phyloP scores from a whole-genome alignment of 495 filamentous ascomycete species.

The Cladorrhinum samala region DNA sequence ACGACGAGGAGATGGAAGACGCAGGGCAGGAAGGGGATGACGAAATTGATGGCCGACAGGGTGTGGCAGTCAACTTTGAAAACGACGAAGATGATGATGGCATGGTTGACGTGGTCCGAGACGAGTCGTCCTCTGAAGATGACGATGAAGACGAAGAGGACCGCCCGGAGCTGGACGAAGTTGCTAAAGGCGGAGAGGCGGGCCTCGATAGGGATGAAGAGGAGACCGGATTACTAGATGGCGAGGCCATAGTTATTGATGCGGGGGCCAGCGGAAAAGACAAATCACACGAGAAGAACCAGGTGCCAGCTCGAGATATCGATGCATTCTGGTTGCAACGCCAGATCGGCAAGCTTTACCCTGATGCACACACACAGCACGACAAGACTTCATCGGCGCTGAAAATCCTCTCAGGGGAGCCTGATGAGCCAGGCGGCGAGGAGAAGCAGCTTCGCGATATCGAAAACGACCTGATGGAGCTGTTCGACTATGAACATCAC shows the following conservation, averaged over 20 bases:
- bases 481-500: constrained; percentile 95
- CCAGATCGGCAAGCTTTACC: constrained; percentile 79
- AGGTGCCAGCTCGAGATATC: constrained; percentile 76
- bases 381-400: constrained; percentile 79
- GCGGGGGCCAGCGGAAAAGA: constrained; percentile 40
- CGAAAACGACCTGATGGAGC: constrained; percentile 96
- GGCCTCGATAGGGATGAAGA: constrained; percentile 49
- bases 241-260: constrained; percentile 78
- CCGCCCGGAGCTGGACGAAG: constrained; percentile 49
- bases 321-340: constrained; percentile 97
- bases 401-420: constrained; percentile 66
- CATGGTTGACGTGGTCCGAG: constrained; percentile 71
- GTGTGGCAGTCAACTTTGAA: constrained; percentile 94
- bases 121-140: constrained; percentile 81
- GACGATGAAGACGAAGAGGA: constrained; percentile 61
- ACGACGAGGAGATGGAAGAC: constrained; percentile 82
- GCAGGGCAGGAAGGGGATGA: constrained; percentile 64
- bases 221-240: constrained; percentile 43
- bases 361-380: constrained; percentile 84
- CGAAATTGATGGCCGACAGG: constrained; percentile 87
- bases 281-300: constrained; percentile 49
- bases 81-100: constrained; percentile 88
- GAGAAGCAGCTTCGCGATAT: constrained; percentile 82
- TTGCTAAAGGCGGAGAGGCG: constrained; percentile 46
- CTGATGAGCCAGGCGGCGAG: constrained; percentile 65